phyloP scores from a whole-genome alignment of 371 early-diverging fungal species.

The Capillidium rhysosporum region DNA sequence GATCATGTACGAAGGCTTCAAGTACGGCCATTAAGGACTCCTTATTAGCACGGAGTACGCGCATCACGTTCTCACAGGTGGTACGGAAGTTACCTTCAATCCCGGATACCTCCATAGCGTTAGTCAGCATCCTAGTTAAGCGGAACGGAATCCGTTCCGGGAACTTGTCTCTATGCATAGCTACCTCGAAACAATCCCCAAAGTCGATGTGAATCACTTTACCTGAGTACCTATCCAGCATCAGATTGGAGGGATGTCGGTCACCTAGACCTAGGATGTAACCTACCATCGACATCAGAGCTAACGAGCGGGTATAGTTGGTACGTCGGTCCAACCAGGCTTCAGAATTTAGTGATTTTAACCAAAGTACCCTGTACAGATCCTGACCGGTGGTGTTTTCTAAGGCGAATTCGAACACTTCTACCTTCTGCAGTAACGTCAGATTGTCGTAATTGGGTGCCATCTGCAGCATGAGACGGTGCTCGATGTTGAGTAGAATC shows the following conservation, averaged over 20 bases:
- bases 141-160: constrained; percentile 98
- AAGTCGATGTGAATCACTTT: constrained; percentile 98
- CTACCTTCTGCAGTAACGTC: constrained; percentile 81
- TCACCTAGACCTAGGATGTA: constrained; percentile 97
- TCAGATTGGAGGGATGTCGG: constrained; percentile 94
- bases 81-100: constrained; percentile 92
- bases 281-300: constrained; percentile 97
- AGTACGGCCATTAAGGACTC: constrained; percentile 96
- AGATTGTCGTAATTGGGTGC: constrained; percentile 87
- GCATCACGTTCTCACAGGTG: constrained; percentile 92
- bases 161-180: constrained; percentile 91
- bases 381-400: constrained; percentile 91
- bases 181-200: constrained; percentile 97
- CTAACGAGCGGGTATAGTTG: constrained; percentile 89
- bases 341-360: constrained; percentile 89
- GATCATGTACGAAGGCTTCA: constrained; percentile 96
- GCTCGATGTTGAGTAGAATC: constrained; percentile 82
- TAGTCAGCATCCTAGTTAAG: constrained; percentile 92
- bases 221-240: constrained; percentile 83
- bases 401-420: constrained; percentile 90
- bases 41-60: constrained; percentile 85
- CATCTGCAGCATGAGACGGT: constrained; percentile 86
- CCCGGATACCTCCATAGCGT: constrained; percentile 94
- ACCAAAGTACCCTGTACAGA: constrained; percentile 86
- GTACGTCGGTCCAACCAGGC: constrained; percentile 90